These are phyloP conservation scores for Candida oleophila DNA, from an alignment of 805 yeast species.

Conservation along the genomic window DNA sequence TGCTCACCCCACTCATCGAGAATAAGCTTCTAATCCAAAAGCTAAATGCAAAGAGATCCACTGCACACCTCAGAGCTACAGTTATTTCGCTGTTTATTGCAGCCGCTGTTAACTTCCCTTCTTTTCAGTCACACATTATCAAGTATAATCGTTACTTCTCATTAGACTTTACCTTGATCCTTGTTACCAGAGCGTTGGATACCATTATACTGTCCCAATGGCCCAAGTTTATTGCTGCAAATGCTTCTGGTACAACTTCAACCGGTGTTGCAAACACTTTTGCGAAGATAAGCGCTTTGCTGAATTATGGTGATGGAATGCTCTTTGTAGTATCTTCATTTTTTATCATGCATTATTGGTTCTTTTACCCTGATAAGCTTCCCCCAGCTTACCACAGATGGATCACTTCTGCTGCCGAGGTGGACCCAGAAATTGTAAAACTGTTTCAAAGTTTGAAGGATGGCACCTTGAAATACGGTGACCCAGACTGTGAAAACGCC, in stretches of 20 bases:
- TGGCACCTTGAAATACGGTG: constrained; percentile 35
- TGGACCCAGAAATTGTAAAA: constrained; percentile 40
- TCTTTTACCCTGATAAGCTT: constrained; percentile 35
- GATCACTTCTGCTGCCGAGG: constrained; percentile 50
- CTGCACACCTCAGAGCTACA: constrained; percentile 8
- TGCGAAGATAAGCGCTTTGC: neutral
- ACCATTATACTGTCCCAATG: constrained; percentile 25
- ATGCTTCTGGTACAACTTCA: constrained; percentile 5
- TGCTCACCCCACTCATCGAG: constrained; percentile 13
- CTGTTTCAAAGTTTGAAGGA: constrained; percentile 30
- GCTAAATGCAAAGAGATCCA: constrained; percentile 1
- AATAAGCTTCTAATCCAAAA: neutral
- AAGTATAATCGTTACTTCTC: constrained; percentile 30
- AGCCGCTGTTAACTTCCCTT: constrained; percentile 27
- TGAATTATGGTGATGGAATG: constrained; percentile 23
- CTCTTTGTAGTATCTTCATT: constrained; percentile 28
- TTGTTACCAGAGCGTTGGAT: constrained; percentile 36
- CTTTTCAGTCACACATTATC: constrained; percentile 30
- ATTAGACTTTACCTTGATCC: constrained; percentile 35
- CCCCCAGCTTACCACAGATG: constrained; percentile 46
- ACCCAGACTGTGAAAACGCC: constrained; percentile 12
- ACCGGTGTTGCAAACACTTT: neutral
- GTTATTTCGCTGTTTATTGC: constrained; percentile 26
- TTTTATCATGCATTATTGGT: constrained; percentile 40
- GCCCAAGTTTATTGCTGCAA: constrained; percentile 3